Evolutionary conservation across 768 basidiomycete species (phyloP), one percentile per base, ranked within the genome.

Genomic region (Suillus bovinus): DNA sequence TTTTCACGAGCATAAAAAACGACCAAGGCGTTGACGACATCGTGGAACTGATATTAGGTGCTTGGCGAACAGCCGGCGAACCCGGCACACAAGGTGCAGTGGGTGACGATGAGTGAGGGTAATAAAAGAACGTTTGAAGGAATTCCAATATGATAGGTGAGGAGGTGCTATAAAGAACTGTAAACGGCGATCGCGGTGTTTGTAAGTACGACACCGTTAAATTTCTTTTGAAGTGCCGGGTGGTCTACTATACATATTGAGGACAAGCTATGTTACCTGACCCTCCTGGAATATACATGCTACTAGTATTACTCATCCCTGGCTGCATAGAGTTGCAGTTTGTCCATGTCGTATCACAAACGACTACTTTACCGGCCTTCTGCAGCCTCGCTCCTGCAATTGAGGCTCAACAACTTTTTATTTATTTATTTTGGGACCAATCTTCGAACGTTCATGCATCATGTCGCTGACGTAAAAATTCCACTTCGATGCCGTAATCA

Each of bases 1-100:
- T 98, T 22, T 99, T 99, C 74, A 84, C 91, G 0, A 91, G 90
- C 67, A 85, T 99, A 61, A 88, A 90, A 70, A 81, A 92, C 62
- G 81, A 79, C 33, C 86, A 84, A 61, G 94, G 94, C 0, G 86
- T 98, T 1, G 86, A 90, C 36, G 92, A 95, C 64, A 84, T 96
- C 9, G 84, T 89, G 17, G 85, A 87, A 41, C 81, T 98, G 38
- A 84, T 98, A 64, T 77, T 95, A 27, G 89, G 88, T 14, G 94
- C 94, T n/a, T 98, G 96, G 96, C 85, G 84, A 72, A 79, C 84
- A 20, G 89, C 91, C 13, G 90, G 91, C 17, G 86, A 86, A 67
- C 91, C 91, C 2, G 91, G 91, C 5, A 81, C 73, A 59, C 72
- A 80, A 17, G 86, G 79, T 36, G 63, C 77, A 7, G 71, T 77